Evolutionary conservation across 192 early-diverging fungal species (phyloP), one percentile per base, ranked within the genome.

Genomic region (Coemansia sp.): DNA sequence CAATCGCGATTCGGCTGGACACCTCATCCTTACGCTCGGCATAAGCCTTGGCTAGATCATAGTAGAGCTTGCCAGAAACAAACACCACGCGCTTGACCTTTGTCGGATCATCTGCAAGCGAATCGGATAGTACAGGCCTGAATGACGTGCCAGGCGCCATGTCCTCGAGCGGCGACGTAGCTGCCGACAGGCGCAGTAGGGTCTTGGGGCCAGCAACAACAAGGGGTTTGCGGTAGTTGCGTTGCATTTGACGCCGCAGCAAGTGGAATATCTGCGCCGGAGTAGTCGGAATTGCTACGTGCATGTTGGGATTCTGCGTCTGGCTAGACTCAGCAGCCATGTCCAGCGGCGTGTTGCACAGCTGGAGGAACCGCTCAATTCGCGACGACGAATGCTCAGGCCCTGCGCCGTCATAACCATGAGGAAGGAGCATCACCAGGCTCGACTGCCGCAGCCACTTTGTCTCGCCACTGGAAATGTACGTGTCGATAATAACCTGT

Each of bases 201-300:
- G 87, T 89, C 81, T 94, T 94, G 40, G 92, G 91, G 20, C 88
- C 80, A 15, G 91, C 88, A 7, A 97, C 89, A 33, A 98, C 90
- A 71, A 98, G 84, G n/a, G 96, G 97, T 83, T 97, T 96, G 68
- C 97, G 91, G 86, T 91, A 98, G 74, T 90, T 86, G 60, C 94
- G 91, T 36, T 81, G 72, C 90, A 96, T 92, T 85, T 98, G 97
- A 44, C 97, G 89, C 41, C 97, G 88, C n/a, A 98, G 81, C 43
- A 95, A 83, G 77, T 98, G 97, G 88, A 97, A 98, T 78, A 95
- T 95, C 76, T 98, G 95, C 2, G 95, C 95, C 0, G 97, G 97
- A 2, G 92, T 94, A 16, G 95, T 97, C n/a, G 92, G 93, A 53
- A 95, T 91, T 2, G 90, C 94, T 16, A 98, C 89, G 69, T 95